Percentiles rank a stretch among this genome's conserved stretches.
Conservation (phyloP, 495 filamentous ascomycete species). For the Penicillium cinerascens region DNA sequence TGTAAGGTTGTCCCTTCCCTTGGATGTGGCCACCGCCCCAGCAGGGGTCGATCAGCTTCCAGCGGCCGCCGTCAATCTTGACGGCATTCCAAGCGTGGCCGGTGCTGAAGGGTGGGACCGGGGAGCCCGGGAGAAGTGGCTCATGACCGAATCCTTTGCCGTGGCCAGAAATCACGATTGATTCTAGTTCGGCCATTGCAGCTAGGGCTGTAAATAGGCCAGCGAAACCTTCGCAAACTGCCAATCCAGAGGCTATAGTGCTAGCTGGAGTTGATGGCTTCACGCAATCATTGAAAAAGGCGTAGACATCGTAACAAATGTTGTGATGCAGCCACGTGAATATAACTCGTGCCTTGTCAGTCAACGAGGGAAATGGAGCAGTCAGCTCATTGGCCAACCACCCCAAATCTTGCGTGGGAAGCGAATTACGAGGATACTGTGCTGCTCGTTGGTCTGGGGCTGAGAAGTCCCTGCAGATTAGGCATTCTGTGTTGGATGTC, state of each 20-base stretch:
- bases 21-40: slow-evolving; percentile 78
- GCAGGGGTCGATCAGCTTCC: slow-evolving; percentile 89
- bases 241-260: slow-evolving; percentile 68
- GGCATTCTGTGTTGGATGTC: slow-evolving; percentile 49
- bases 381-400: slow-evolving; percentile 77
- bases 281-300: slow-evolving; percentile 70
- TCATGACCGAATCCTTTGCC: slow-evolving; percentile 81
- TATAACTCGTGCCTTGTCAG: slow-evolving; percentile 86
- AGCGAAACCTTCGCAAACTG: slow-evolving; percentile 91
- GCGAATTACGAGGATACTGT: slow-evolving; percentile 64
- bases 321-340: slow-evolving; percentile 98
- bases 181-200: slow-evolving; percentile 66
- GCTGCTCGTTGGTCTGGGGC: slow-evolving; percentile 74
- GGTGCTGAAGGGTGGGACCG: slow-evolving; percentile 53
- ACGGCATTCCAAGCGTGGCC: slow-evolving; percentile 94
- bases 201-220: slow-evolving; percentile 75
- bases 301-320: slow-evolving; percentile 72
- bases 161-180: slow-evolving; percentile 67
- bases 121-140: slow-evolving; percentile 50
- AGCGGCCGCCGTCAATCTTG: slow-evolving; percentile 75
- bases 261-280: slow-evolving; percentile 62
- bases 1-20: slow-evolving; percentile 54
- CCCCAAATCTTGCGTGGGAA: slow-evolving; percentile 61
- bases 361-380: slow-evolving; percentile 69
- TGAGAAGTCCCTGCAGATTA: slow-evolving; percentile 85